A percentile compares a stretch with the other conserved stretches of the same genome.
These are phyloP conservation scores for Kwoniella dejecticola DNA, from an alignment of 768 basidiomycete species.

Conservation along the genomic window DNA sequence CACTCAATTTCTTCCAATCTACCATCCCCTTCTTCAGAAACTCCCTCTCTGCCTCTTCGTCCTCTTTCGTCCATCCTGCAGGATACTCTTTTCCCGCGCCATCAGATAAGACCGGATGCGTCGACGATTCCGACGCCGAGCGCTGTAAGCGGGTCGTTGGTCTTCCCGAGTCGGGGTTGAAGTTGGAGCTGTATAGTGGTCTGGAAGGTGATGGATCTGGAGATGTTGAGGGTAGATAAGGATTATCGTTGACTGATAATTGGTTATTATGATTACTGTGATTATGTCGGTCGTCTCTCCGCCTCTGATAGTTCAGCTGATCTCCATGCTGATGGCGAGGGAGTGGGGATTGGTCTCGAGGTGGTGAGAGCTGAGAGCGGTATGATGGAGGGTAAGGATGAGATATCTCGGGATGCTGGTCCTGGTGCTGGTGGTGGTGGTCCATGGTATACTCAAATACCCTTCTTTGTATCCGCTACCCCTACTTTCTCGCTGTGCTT, in stretches of 20 bases:
- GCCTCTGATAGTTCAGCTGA: slow-evolving; percentile 12
- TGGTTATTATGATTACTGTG: background rate
- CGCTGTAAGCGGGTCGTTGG: slow-evolving; percentile 6
- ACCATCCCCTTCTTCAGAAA: slow-evolving; percentile 42
- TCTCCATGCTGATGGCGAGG: background rate
- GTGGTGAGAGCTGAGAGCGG: slow-evolving; percentile 3
- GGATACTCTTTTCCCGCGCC: slow-evolving; percentile 14
- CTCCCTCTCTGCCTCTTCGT: slow-evolving; percentile 41
- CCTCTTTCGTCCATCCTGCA: slow-evolving; percentile 31
- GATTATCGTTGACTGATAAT: slow-evolving; percentile 6
- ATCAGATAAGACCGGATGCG: slow-evolving; percentile 8
- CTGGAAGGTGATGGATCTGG: background rate
- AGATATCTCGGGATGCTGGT: slow-evolving; percentile 11
- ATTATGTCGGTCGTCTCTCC: slow-evolving; percentile 11
- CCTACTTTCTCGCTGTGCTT: no score
- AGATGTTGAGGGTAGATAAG: slow-evolving; percentile 9
- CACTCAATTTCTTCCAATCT: slow-evolving; percentile 36
- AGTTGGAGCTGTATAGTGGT: background rate
- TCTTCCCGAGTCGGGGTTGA: background rate
- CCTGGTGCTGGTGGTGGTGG: background rate
- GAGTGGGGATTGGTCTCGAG: background rate
- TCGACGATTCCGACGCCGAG: slow-evolving; percentile 16
- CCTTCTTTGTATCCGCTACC: no score
- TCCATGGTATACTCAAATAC: no score
- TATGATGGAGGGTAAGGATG: slow-evolving; percentile 34